These are phyloP conservation scores for Phyllosticta citriasiana DNA, from an alignment of 2,329 filamentous ascomycete genomes.

Conservation along the genomic window DNA sequence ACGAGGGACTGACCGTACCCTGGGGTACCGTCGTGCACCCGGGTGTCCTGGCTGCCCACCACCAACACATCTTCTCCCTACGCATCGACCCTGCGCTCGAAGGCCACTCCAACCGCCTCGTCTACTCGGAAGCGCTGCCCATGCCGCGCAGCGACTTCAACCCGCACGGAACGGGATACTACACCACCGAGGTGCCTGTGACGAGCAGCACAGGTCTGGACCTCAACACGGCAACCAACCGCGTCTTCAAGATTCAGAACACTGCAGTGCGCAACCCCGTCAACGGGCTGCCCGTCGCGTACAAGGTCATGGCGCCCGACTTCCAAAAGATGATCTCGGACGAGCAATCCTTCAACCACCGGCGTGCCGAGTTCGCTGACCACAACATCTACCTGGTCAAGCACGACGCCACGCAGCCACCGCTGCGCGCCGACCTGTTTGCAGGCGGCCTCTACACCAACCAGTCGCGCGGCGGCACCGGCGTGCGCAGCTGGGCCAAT, in stretches of 20 bases:
- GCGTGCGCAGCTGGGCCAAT: slow-evolving; percentile 40
- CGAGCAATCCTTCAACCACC: slow-evolving; percentile 44
- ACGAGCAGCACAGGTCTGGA: slow-evolving; percentile 42
- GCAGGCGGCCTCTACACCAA: slow-evolving; percentile 52
- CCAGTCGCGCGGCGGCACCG: slow-evolving; percentile 44
- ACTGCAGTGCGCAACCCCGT: slow-evolving; percentile 34
- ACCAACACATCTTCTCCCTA: slow-evolving; percentile 64
- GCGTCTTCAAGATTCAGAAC: slow-evolving; percentile 42
- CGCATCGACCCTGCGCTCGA: slow-evolving; percentile 40
- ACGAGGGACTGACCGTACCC: slow-evolving; percentile 52
- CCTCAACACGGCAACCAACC: slow-evolving; percentile 34
- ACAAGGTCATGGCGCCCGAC: slow-evolving; percentile 40
- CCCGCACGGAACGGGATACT: slow-evolving; percentile 45
- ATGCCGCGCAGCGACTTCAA: slow-evolving; percentile 49
- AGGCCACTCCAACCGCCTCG: slow-evolving; percentile 34
- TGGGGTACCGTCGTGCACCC: slow-evolving; percentile 62
- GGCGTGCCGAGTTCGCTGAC: slow-evolving; percentile 49
- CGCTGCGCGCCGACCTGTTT: slow-evolving; percentile 37
- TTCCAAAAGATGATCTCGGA: slow-evolving; percentile 44
- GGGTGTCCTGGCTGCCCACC: slow-evolving; percentile 58
- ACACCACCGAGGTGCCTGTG: slow-evolving; percentile 36
- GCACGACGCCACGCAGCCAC: slow-evolving; percentile 39
- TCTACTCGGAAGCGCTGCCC: slow-evolving; percentile 46
- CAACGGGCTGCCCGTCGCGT: slow-evolving; percentile 39
- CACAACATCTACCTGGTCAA: slow-evolving; percentile 50